phyloP scores from a whole-genome alignment of 1,139 yeast species.

The Petasospora rhodanensis region DNA sequence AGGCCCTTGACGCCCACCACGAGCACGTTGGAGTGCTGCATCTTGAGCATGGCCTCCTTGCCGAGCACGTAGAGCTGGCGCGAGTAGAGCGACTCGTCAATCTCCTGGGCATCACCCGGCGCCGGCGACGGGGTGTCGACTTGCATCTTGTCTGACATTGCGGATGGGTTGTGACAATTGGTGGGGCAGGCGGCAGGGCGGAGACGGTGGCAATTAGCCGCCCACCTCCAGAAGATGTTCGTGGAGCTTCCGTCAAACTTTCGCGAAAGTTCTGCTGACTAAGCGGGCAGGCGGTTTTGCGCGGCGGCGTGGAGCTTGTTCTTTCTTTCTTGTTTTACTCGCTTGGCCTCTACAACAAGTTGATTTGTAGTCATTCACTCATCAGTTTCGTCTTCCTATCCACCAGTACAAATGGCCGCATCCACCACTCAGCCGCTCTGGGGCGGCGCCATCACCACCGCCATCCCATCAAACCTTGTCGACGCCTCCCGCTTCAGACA shows the following conservation, averaged over 20 bases:
- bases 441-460: slow-evolving; percentile 73
- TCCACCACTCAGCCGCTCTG: slow-evolving; percentile 36
- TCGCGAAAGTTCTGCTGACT: too few species aligned
- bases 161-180: not conserved
- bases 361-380: too few species aligned
- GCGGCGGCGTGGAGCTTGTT: too few species aligned
- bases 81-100: slow-evolving; percentile 92
- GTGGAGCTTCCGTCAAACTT: too few species aligned
- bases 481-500: slow-evolving; percentile 76
- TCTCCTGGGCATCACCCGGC: slow-evolving; percentile 41
- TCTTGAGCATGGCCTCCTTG: slow-evolving; percentile 94
- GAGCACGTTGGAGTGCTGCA: slow-evolving; percentile 89
- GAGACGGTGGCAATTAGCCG: too few species aligned
- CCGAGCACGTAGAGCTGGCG: slow-evolving; percentile 94
- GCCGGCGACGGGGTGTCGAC: slow-evolving; percentile 24
- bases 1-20: slow-evolving; percentile 85
- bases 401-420: slow-evolving; percentile 8
- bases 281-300: too few species aligned
- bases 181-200: too few species aligned
- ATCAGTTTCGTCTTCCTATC: not conserved
- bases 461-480: slow-evolving; percentile 49
- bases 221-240: too few species aligned
- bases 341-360: too few species aligned
- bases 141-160: slow-evolving; percentile 25
- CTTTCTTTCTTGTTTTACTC: too few species aligned